Conservation (phyloP, 2,329 filamentous ascomycete species). For the Apiospora rasikravindrae region DNA sequence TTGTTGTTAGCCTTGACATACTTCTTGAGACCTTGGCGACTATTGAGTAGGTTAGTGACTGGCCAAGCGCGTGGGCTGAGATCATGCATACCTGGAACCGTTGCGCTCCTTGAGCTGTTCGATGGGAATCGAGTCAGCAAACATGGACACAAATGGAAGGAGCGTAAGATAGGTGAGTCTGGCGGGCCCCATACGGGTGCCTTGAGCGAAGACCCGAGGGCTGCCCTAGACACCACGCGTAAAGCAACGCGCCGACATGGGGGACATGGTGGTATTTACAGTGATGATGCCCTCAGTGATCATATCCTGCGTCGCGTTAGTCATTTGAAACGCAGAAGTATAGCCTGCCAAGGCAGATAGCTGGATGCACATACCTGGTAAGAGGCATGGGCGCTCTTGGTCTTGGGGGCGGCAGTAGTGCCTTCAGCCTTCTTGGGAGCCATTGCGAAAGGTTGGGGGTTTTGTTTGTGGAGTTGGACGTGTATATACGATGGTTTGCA, state of each 20-base stretch:
- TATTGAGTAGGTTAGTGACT: constrained; percentile 40
- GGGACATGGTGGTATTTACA: constrained; percentile 52
- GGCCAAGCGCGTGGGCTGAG: constrained; percentile 14
- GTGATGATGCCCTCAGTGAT: constrained; percentile 66
- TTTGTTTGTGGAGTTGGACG: constrained; percentile 28
- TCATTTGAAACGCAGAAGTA: constrained; percentile 27
- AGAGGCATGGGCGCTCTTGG: constrained; percentile 58
- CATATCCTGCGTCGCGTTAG: constrained; percentile 60
- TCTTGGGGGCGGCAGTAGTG: constrained; percentile 49
- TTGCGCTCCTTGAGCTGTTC: constrained; percentile 66
- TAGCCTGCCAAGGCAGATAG: constrained; percentile 22
- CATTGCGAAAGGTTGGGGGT: constrained; percentile 48
- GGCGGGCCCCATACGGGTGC: neutral
- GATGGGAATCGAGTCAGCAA: constrained; percentile 45
- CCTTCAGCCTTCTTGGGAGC: constrained; percentile 63
- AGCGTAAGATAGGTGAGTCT: neutral
- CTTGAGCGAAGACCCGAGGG: neutral
- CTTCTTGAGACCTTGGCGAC: constrained; percentile 67
- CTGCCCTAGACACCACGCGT: neutral
- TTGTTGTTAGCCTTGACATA: constrained; percentile 49
- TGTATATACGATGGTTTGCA: constrained; percentile 29
- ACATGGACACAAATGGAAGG: constrained; percentile 27
- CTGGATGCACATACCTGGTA: constrained; percentile 59
- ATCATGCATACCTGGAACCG: constrained; percentile 54
- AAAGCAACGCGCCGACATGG: constrained; percentile 44